Base-by-base conservation (phyloP, 768 basidiomycete species). In the Serendipita sp. region DNA sequence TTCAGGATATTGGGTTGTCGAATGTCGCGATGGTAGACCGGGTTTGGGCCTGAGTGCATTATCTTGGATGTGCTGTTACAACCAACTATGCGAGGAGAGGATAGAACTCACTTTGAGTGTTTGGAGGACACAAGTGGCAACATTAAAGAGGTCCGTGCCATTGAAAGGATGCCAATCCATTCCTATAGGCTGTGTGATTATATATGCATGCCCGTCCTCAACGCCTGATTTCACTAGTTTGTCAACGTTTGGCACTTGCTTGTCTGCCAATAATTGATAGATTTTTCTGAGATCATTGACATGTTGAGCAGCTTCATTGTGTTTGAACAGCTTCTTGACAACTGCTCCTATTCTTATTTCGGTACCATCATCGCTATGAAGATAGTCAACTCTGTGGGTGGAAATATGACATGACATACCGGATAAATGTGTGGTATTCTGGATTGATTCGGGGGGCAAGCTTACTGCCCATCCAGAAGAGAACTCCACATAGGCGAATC, bases 1-100 rank as follows among this genome's bases (percentile, higher is more conserved):
- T 65, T 70, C 18, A 74, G 66, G 64, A 74, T 65, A 66, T 74
- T 72, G 3, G 52, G 38, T 30, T 71, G 63, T 47, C 64, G 28
- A 44, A 73, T 71, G 63, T 72, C 72, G 8, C 72, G 58, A 54
- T 73, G 70, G 63, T 64, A 70, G 15, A 70, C 51, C 45, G 67
- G 64, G 5, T 5, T 16, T 16, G 56, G 16, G 8, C 32, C 64
- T 16, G 52, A 32, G 16, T 52, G 48, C 48, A 52, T 52, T 16
- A n/a, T 16, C 48, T 52, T 8, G 48, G 32, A 52, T 10, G 18
- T 5, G 5, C 8, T 52, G 8, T 8, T 7, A 18, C 32, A n/a
- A 52, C 18, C 8, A 52, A 34, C n/a, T 23, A 23, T 23, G 23
- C 23, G n/a, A 34, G 48, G 32, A 18, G n/a, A 52, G 8, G 16